Evolutionary conservation across 768 basidiomycete genomes (phyloP).

Genomic region (Austroboletus festivus): DNA sequence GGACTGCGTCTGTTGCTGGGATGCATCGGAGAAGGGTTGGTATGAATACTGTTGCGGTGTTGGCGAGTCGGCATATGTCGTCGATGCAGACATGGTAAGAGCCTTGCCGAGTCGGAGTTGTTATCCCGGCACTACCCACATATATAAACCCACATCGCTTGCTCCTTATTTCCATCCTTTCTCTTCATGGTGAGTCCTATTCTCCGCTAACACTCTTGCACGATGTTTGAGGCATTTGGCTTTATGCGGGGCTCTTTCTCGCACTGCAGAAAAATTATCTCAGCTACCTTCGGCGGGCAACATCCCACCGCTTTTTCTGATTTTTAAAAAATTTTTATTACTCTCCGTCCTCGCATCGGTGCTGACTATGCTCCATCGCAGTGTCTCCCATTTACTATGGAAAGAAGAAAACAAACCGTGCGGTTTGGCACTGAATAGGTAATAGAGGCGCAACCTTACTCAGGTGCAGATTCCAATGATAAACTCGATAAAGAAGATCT

Average conservation of each 20-base stretch:
- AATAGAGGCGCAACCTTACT: too few relatives aligned
- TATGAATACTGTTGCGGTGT: constrained; percentile 28
- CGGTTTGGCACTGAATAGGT: too few relatives aligned
- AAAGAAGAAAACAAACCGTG: too few relatives aligned
- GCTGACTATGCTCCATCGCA: too few relatives aligned
- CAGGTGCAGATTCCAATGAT: too few relatives aligned
- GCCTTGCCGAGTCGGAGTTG: constrained; percentile 31
- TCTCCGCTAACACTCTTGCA: constrained; percentile 14
- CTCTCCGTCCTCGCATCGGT: too few relatives aligned
- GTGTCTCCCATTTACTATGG: too few relatives aligned
- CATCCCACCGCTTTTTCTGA: constrained; percentile 47
- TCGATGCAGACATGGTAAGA: constrained; percentile 31
- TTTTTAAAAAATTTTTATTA: too few relatives aligned
- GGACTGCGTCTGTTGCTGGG: constrained; percentile 21
- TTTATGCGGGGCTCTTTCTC: constrained; percentile 68
- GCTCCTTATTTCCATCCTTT: constrained; percentile 1
- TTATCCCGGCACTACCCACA: background rate
- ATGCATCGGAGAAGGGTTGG: constrained; percentile 18
- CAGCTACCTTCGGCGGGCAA: constrained; percentile 82
- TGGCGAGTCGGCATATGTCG: constrained; percentile 30
- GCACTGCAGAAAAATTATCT: constrained; percentile 82
- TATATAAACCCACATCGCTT: constrained; percentile 20
- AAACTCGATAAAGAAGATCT: too few relatives aligned
- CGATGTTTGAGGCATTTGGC: constrained; percentile 96
- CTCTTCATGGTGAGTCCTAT: constrained; percentile 22